Conservation (phyloP, 2,329 filamentous ascomycete genomes). For the Meredithiella fracta region DNA sequence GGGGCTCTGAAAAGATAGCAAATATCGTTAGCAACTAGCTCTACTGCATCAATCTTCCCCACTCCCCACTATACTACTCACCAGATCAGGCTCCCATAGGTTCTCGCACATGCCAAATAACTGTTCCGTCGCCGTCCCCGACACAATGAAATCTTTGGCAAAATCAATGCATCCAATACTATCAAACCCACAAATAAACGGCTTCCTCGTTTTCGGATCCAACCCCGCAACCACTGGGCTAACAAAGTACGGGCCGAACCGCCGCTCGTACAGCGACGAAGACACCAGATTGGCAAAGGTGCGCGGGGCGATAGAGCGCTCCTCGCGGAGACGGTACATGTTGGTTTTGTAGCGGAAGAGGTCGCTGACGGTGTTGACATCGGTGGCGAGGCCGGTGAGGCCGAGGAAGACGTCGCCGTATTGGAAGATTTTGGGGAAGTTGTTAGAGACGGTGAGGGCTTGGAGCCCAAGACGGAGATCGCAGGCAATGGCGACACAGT, state of each 20-base stretch:
- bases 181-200: constrained; percentile 98
- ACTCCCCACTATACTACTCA: constrained; percentile 28
- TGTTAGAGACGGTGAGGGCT: constrained; percentile 93
- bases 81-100: constrained; percentile 93
- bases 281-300: constrained; percentile 95
- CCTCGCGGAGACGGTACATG: constrained; percentile 97
- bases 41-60: too few relatives aligned
- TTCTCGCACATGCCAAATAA: constrained; percentile 97
- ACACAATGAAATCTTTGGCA: constrained; percentile 98
- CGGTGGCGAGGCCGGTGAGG: constrained; percentile 88
- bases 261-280: constrained; percentile 78
- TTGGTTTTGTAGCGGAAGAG: constrained; percentile 99
- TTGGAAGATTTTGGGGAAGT: constrained; percentile 99
- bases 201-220: constrained; percentile 82
- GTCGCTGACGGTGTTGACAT: constrained; percentile 86
- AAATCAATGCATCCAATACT: constrained; percentile 99
- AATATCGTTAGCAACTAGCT: too few relatives aligned
- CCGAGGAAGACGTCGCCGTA: constrained; percentile 94
- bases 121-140: constrained; percentile 90
- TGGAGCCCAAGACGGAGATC: constrained; percentile 95
- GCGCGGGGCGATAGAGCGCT: constrained; percentile 84
- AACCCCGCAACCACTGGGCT: constrained; percentile 87
- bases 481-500: constrained; percentile 98
- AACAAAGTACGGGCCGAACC: constrained; percentile 95
- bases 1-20: constrained; percentile 40